phyloP scores from a whole-genome alignment of 768 basidiomycete genomes.

The Astraeus odoratus region DNA sequence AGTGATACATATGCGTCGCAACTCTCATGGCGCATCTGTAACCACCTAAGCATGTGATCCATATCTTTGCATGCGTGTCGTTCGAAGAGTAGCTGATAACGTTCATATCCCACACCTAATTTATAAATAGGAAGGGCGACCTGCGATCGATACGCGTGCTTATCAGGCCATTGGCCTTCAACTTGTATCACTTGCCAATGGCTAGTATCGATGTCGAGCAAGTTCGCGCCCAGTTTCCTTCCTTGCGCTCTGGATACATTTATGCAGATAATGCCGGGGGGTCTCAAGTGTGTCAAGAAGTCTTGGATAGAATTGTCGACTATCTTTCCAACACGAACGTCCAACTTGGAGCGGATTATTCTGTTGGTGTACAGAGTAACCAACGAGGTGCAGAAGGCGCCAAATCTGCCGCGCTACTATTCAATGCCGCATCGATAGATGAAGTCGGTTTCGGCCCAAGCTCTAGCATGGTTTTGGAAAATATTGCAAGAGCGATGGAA shows the following conservation, averaged over 20 bases:
- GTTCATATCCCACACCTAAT: constrained; percentile 29
- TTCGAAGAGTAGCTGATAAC: constrained; percentile 24
- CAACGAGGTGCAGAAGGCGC: constrained; percentile 45
- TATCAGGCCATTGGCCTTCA: too few species aligned
- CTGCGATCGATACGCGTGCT: not conserved
- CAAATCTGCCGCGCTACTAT: constrained; percentile 45
- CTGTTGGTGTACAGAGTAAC: constrained; percentile 47
- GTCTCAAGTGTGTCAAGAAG: constrained; percentile 51
- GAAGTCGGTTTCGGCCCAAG: constrained; percentile 66
- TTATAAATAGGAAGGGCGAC: not conserved
- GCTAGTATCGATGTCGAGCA: constrained; percentile 37
- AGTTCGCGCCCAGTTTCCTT: constrained; percentile 57
- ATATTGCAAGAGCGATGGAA: constrained; percentile 59
- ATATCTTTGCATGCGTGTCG: too few species aligned
- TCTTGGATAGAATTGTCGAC: constrained; percentile 54
- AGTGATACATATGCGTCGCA: too few species aligned
- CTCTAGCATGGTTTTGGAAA: constrained; percentile 64
- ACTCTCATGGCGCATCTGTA: too few species aligned
- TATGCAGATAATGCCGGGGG: constrained; percentile 77
- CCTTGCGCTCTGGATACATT: constrained; percentile 51
- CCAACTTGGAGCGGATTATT: constrained; percentile 67
- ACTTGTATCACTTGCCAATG: constrained; percentile 16
- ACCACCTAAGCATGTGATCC: too few species aligned
- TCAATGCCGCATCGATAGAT: constrained; percentile 54
- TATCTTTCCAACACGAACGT: constrained; percentile 70